These are phyloP conservation scores for Magnolia sinica DNA, from an alignment of 164 flowering plant species.

Conservation along the genomic window DNA sequence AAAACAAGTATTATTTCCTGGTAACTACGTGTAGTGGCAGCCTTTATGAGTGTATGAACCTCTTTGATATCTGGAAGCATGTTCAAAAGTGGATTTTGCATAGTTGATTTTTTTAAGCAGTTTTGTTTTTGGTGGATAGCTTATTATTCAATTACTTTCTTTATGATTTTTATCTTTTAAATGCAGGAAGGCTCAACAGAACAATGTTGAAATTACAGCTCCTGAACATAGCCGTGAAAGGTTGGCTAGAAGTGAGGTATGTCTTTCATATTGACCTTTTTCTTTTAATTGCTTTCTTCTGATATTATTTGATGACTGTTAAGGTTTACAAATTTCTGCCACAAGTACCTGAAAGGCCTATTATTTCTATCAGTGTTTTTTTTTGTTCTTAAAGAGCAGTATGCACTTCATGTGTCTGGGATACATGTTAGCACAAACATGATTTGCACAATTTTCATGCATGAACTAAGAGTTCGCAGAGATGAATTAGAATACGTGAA, in stretches of 20 bases:
- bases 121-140: not conserved
- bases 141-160: not conserved
- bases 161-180: not conserved
- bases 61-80: not conserved
- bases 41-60: not conserved
- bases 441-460: not conserved
- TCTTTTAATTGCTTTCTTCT: not conserved
- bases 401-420: not conserved
- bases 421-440: not conserved
- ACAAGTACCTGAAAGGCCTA: not conserved
- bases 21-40: not conserved
- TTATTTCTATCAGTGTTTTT: not conserved
- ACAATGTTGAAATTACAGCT: not conserved
- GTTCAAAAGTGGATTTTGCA: not conserved
- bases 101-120: not conserved
- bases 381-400: not conserved
- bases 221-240: not conserved
- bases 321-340: not conserved
- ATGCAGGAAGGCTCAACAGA: not conserved
- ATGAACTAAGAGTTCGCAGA: not conserved
- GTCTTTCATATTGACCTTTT: not conserved
- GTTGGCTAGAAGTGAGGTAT: constrained; percentile 2
- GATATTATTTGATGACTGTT: not conserved
- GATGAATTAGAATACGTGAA: not conserved
- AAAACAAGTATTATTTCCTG: not conserved